Conservation (phyloP, 768 basidiomycete species). For the Zangia roseola region DNA sequence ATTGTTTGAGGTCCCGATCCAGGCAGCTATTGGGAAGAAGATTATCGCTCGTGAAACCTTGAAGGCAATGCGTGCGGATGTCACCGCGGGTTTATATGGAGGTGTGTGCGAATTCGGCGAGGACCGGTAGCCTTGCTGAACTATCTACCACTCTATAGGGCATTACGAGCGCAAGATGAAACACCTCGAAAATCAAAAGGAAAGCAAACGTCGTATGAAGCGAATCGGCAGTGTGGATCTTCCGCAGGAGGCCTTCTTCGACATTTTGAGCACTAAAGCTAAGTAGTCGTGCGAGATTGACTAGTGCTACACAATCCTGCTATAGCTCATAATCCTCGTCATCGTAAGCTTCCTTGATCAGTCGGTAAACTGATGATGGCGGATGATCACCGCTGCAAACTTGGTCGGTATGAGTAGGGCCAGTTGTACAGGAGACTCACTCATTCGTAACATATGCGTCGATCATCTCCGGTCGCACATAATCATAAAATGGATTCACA, state of each 20-base stretch:
- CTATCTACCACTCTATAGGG: constrained; percentile 37
- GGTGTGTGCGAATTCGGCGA: constrained; percentile 40
- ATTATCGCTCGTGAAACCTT: constrained; percentile 89
- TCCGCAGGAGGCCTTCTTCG: constrained; percentile 95
- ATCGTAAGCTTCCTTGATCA: constrained; percentile 93
- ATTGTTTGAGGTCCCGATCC: constrained; percentile 92
- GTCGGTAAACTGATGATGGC: constrained; percentile 87
- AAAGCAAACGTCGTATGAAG: constrained; percentile 88
- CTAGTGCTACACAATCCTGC: constrained; percentile 1
- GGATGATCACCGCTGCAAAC: constrained; percentile 86
- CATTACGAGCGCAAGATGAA: constrained; percentile 94
- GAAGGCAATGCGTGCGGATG: constrained; percentile 84
- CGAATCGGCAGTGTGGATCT: constrained; percentile 84
- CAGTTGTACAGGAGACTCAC: constrained; percentile 50
- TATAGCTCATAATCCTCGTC: constrained; percentile 85
- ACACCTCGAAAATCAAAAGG: constrained; percentile 87
- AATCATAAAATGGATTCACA: constrained; percentile 95
- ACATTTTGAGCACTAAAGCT: constrained; percentile 69
- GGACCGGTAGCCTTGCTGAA: not conserved
- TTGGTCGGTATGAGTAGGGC: constrained; percentile 6
- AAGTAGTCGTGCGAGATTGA: constrained; percentile 13
- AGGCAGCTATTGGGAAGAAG: constrained; percentile 85
- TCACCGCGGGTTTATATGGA: constrained; percentile 92
- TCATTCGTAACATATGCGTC: constrained; percentile 96
- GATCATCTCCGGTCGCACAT: constrained; percentile 88